Conservation (phyloP, 768 basidiomycete genomes). For the Termitomyces sp. region DNA sequence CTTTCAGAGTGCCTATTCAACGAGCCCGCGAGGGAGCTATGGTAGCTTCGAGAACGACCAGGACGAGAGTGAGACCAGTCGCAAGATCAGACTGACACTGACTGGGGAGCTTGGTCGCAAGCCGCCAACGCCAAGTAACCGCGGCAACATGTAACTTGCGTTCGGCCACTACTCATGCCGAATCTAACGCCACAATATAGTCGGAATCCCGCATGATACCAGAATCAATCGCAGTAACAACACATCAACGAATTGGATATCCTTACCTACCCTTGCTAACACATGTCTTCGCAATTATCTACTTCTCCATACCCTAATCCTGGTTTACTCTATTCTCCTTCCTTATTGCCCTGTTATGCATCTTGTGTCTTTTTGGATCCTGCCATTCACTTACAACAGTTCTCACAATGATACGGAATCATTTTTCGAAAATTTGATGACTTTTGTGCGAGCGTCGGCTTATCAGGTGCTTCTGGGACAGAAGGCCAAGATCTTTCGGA, state of each 20-base stretch:
- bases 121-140: conserved; percentile 11
- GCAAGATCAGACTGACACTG: conserved; percentile 15
- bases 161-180: conserved; percentile 37
- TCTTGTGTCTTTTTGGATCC: not conserved
- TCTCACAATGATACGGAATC: too few relatives aligned
- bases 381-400: not conserved
- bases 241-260: not conserved
- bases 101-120: conserved; percentile 22
- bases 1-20: conserved; percentile 82
- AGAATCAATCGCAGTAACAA: too few relatives aligned
- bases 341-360: not conserved
- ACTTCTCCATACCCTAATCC: not conserved
- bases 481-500: too few relatives aligned
- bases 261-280: not conserved
- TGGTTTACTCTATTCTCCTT: not conserved
- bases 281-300: not conserved
- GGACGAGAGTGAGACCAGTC: conserved; percentile 21
- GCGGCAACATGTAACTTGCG: conserved; percentile 48
- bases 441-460: too few relatives aligned
- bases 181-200: conserved; percentile 27
- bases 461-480: too few relatives aligned
- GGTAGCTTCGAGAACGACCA: conserved; percentile 37
- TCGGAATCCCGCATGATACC: too few relatives aligned
- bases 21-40: conserved; percentile 66
- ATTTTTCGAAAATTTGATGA: too few relatives aligned